phyloP scores from a whole-genome alignment of 768 basidiomycete genomes.

The Harrya chromipes region DNA sequence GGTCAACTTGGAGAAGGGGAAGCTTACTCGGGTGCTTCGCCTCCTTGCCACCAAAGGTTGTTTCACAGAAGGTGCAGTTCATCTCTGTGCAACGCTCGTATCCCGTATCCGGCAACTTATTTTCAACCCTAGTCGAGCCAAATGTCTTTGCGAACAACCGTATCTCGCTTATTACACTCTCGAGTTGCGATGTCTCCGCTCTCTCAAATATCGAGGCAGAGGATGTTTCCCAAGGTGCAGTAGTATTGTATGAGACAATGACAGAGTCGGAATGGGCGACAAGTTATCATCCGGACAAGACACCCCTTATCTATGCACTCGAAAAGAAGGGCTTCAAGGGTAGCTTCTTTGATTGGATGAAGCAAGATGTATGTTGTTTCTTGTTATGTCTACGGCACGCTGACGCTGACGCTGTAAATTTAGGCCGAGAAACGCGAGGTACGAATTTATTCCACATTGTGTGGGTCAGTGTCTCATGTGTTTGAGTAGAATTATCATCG shows the following conservation, averaged over 20 bases:
- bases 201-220: slow-evolving; percentile 6
- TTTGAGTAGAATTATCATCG: slow-evolving; percentile 18
- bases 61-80: slow-evolving; percentile 27
- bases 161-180: slow-evolving; percentile 28
- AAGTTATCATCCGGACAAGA: slow-evolving; percentile 20
- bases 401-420: background rate
- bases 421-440: slow-evolving; percentile 20
- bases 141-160: slow-evolving; percentile 35
- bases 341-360: slow-evolving; percentile 22
- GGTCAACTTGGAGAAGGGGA: slow-evolving; percentile 24
- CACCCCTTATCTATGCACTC: slow-evolving; percentile 22
- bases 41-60: slow-evolving; percentile 29
- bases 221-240: slow-evolving; percentile 14
- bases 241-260: slow-evolving; percentile 24
- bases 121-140: slow-evolving; percentile 16
- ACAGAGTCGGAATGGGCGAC: slow-evolving; percentile 23
- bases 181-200: slow-evolving; percentile 9
- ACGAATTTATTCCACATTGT: background rate
- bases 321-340: slow-evolving; percentile 15
- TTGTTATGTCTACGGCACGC: background rate
- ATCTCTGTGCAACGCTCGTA: background rate
- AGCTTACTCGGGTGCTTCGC: slow-evolving; percentile 31
- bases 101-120: too few species aligned
- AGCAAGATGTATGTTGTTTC: slow-evolving; percentile 15
- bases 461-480: slow-evolving; percentile 1